These are phyloP conservation scores for Coemansia sp. DNA, from an alignment of 192 early-diverging fungal genomes.

Conservation along the genomic window DNA sequence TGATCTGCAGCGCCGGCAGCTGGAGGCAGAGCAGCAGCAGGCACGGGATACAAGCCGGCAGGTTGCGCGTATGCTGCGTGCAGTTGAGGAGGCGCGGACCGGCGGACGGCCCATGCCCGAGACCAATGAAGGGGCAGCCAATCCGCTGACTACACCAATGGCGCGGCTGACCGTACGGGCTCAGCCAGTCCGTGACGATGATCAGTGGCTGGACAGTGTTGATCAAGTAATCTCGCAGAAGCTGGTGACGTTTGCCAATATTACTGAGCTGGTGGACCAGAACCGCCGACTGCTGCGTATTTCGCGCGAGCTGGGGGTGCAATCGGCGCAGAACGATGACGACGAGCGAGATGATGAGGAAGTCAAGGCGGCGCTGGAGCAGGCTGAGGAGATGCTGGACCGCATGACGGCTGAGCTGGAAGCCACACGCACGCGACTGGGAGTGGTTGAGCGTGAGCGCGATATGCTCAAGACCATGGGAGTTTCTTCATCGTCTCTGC, in stretches of 20 bases:
- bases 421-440: conserved; percentile 47
- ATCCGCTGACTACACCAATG: conserved; percentile 31
- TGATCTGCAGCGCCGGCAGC: conserved; percentile 49
- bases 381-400: conserved; percentile 60
- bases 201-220: conserved; percentile 41
- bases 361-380: conserved; percentile 55
- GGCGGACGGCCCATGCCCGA: conserved; percentile 51
- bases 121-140: conserved; percentile 2
- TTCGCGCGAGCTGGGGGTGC: conserved; percentile 58
- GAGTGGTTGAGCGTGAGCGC: conserved; percentile 58
- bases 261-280: conserved; percentile 60
- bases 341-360: conserved; percentile 48
- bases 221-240: conserved; percentile 59
- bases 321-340: conserved; percentile 55
- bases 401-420: conserved; percentile 55
- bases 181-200: conserved; percentile 17
- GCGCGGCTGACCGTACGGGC: conserved; percentile 3
- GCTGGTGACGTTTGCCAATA: conserved; percentile 56
- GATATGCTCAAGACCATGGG: conserved; percentile 59
- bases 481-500: not conserved
- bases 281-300: conserved; percentile 63
- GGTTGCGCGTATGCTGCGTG: conserved; percentile 57
- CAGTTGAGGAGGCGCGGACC: conserved; percentile 55
- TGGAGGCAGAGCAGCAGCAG: conserved; percentile 56
- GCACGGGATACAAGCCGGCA: conserved; percentile 59